phyloP scores from a whole-genome alignment of 176 grass and related monocot genomes.

The Aegilops tauschii region DNA sequence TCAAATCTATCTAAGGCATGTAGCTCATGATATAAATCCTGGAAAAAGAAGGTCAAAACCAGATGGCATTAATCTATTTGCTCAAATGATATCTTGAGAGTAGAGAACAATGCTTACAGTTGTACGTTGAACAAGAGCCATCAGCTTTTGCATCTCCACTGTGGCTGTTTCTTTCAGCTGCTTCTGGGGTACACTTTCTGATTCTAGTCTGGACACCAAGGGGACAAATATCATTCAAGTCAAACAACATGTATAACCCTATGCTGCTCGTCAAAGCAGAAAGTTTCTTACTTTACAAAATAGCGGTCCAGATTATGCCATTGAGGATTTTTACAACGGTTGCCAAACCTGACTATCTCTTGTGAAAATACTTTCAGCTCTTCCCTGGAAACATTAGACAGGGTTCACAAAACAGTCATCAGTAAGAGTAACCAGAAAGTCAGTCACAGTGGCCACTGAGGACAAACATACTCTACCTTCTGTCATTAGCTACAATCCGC shows the following conservation, averaged over 20 bases:
- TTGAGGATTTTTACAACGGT: slow-evolving; percentile 84
- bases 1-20: slow-evolving; percentile 85
- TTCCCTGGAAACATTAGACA: slow-evolving; percentile 59
- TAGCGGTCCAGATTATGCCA: slow-evolving; percentile 88
- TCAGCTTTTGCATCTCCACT: slow-evolving; percentile 64
- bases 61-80: not conserved
- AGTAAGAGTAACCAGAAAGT: slow-evolving; percentile 12
- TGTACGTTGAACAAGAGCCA: slow-evolving; percentile 73
- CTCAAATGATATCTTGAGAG: slow-evolving; percentile 2
- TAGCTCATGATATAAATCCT: slow-evolving; percentile 95
- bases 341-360: slow-evolving; percentile 84
- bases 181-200: slow-evolving; percentile 54
- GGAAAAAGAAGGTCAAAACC: not conserved
- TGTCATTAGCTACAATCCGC: slow-evolving; percentile 63
- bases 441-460: not conserved
- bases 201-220: slow-evolving; percentile 71
- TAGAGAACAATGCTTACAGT: slow-evolving; percentile 51
- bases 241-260: not conserved
- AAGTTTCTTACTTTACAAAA: slow-evolving; percentile 72
- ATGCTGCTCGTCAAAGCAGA: not conserved
- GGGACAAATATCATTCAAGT: slow-evolving; percentile 22
- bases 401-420: slow-evolving; percentile 9
- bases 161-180: slow-evolving; percentile 69
- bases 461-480: slow-evolving; percentile 53
- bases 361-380: slow-evolving; percentile 69